Percentiles rank a stretch among this genome's conserved stretches.
Conservation (phyloP, 78 protist species). For the Dictyostelium discoideum region DNA sequence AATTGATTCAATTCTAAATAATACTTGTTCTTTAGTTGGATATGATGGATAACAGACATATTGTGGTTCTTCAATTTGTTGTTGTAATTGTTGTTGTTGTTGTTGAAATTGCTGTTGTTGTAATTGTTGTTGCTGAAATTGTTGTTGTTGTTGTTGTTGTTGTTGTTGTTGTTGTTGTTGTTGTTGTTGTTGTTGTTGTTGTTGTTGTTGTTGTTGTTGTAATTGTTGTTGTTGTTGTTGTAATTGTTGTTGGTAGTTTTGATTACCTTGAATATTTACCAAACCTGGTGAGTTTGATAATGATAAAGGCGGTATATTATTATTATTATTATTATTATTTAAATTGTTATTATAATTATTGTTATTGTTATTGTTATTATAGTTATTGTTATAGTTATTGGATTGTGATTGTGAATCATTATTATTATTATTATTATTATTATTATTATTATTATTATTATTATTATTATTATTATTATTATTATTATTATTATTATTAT, state of each 20-base stretch:
- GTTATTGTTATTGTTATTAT: no score
- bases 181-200: background rate
- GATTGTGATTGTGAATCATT: no score
- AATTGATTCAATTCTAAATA: slow-evolving; percentile 10
- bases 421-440: no score
- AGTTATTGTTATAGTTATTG: no score
- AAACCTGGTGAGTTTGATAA: background rate
- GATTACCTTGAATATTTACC: background rate
- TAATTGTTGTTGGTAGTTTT: background rate
- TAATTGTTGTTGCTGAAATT: background rate
- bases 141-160: background rate
- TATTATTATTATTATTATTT: no score
- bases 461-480: no score
- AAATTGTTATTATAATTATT: no score
- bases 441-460: no score
- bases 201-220: background rate
- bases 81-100: background rate
- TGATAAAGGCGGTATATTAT: background rate
- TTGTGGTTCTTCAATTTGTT: background rate
- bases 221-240: background rate
- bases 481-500: no score
- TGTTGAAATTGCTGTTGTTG: background rate
- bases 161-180: slow-evolving; percentile 3
- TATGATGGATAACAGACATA: background rate
- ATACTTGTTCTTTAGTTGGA: slow-evolving; percentile 39